phyloP scores from a whole-genome alignment of 192 early-diverging fungal species.

The Rhizophagus sp. region DNA sequence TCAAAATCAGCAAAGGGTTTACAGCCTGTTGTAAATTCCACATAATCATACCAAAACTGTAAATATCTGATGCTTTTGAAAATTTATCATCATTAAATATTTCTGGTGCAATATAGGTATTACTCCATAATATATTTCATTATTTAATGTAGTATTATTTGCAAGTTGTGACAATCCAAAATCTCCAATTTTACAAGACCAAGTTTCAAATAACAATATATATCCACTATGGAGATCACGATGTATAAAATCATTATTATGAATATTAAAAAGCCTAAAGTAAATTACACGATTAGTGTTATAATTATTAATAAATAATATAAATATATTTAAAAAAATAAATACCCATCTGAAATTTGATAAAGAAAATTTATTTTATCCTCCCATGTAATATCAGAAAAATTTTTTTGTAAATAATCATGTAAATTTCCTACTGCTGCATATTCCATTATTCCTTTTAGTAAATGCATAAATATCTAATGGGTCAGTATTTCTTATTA shows the following conservation, averaged over 20 bases:
- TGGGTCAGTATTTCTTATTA: no score
- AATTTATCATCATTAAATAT: no score
- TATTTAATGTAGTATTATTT: background rate
- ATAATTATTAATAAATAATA: background rate
- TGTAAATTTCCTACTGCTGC: constrained; percentile 7
- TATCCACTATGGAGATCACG: constrained; percentile 14
- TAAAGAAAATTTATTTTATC: background rate
- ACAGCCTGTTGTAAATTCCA: background rate
- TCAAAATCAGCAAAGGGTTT: background rate
- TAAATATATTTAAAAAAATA: background rate
- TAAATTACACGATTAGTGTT: no score
- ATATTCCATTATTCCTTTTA: background rate
- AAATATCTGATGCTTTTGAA: no score
- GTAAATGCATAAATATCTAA: background rate
- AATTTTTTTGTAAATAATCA: background rate
- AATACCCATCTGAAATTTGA: background rate
- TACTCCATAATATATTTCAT: no score
- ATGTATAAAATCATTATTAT: background rate
- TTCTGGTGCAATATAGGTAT: no score
- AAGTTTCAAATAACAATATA: no score
- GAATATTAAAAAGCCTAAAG: background rate
- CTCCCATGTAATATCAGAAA: background rate
- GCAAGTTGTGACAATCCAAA: background rate
- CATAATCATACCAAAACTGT: no score
- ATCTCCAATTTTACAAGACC: background rate